These are phyloP conservation scores for Digitaria exilis DNA, from an alignment of 202 grass and related monocot species.

Conservation along the genomic window DNA sequence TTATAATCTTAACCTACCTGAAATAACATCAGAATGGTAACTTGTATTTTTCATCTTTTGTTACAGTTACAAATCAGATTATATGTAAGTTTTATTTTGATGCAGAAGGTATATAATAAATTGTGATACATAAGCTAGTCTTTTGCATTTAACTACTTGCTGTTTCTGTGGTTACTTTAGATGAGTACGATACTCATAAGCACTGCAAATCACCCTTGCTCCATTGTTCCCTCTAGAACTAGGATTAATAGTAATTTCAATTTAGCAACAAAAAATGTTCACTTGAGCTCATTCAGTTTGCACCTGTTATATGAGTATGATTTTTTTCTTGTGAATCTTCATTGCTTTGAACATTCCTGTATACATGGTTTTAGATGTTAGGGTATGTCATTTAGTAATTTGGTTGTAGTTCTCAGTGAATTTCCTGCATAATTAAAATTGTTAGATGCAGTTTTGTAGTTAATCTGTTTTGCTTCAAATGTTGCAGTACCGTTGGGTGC, in stretches of 20 bases:
- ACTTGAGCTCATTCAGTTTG: background rate
- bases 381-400: background rate
- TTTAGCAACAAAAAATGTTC: constrained; percentile 11
- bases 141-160: background rate
- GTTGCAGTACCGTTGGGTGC: constrained; percentile 83
- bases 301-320: background rate
- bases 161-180: constrained; percentile 14
- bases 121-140: background rate
- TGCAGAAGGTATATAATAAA: constrained; percentile 26
- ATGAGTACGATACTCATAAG: constrained; percentile 3
- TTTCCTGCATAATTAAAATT: constrained; percentile 11
- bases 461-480: constrained; percentile 34
- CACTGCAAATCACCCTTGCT: background rate
- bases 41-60: constrained; percentile 45
- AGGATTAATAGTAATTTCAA: background rate
- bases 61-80: constrained; percentile 37
- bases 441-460: background rate
- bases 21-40: constrained; percentile 65
- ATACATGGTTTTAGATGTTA: constrained; percentile 3
- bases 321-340: background rate
- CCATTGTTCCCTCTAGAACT: background rate
- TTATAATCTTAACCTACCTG: constrained; percentile 82
- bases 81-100: constrained; percentile 39
- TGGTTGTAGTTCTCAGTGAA: background rate
- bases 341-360: background rate